Conservation (phyloP, 352 stramenopile genomes). For the Pythium phragmitis region DNA sequence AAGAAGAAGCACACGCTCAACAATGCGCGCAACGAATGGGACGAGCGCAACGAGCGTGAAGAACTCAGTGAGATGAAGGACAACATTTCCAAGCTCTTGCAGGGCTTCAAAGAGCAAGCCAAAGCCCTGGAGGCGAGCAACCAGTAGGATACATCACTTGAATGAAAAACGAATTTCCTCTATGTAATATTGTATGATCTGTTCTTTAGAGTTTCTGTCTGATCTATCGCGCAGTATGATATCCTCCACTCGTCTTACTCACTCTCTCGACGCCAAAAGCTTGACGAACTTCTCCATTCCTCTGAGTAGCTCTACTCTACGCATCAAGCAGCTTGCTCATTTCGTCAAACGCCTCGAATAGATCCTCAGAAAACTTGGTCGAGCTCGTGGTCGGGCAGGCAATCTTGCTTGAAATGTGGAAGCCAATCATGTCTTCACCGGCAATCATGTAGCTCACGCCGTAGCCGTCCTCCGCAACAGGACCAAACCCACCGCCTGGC, state of each 20-base stretch:
- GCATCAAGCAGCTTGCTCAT: slow-evolving; percentile 51
- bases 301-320: slow-evolving; percentile 10
- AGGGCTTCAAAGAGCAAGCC: slow-evolving; percentile 57
- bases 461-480: slow-evolving; percentile 89
- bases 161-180: not conserved
- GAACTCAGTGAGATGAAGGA: slow-evolving; percentile 60
- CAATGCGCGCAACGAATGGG: slow-evolving; percentile 39
- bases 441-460: slow-evolving; percentile 92
- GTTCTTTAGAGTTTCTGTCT: not conserved
- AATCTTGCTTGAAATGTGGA: slow-evolving; percentile 91
- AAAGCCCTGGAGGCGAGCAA: slow-evolving; percentile 41
- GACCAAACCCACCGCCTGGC: slow-evolving; percentile 87
- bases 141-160: slow-evolving; percentile 6
- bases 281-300: not conserved
- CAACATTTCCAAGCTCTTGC: slow-evolving; percentile 61
- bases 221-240: too few relatives aligned
- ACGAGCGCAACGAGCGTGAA: slow-evolving; percentile 56
- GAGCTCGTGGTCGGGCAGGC: slow-evolving; percentile 70
- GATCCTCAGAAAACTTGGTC: slow-evolving; percentile 73
- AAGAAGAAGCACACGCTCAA: slow-evolving; percentile 3
- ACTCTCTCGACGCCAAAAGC: not conserved
- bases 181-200: not conserved
- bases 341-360: slow-evolving; percentile 80
- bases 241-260: too few relatives aligned
- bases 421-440: slow-evolving; percentile 86